Evolutionary conservation across 2,329 filamentous ascomycete genomes (phyloP).

Genomic region (Neonectria neomacrospora): DNA sequence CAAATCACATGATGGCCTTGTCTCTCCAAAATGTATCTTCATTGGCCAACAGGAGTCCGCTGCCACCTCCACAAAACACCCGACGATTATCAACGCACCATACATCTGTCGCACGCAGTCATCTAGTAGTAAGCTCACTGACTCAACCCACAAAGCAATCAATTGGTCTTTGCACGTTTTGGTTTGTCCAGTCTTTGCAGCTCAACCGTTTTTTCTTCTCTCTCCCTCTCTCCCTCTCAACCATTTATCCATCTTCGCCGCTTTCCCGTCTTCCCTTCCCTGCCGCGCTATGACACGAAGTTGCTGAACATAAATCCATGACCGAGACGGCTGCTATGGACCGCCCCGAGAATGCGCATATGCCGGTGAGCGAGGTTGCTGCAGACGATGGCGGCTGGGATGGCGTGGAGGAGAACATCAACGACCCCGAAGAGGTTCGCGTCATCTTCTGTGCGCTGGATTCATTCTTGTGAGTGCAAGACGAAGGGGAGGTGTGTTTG

Average conservation of each 20-base stretch:
- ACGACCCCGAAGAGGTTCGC: conserved; percentile 81
- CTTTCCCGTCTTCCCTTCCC: conserved; percentile 14
- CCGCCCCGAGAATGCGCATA: conserved; percentile 34
- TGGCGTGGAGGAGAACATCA: conserved; percentile 71
- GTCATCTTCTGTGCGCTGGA: conserved; percentile 86
- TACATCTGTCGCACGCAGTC: conserved; percentile 19
- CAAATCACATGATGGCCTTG: conserved; percentile 38
- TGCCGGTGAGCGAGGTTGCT: conserved; percentile 30
- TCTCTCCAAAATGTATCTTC: conserved; percentile 1
- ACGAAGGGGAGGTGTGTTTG: conserved; percentile 5
- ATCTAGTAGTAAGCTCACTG: conserved; percentile 21
- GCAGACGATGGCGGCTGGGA: conserved; percentile 62
- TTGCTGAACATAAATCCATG: conserved; percentile 8
- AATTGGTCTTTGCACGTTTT: not conserved
- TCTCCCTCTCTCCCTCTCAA: not conserved
- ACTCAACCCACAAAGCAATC: conserved; percentile 17
- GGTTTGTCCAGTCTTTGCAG: conserved; percentile 9
- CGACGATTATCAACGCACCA: conserved; percentile 26
- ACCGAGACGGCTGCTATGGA: conserved; percentile 32
- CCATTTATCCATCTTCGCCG: not conserved
- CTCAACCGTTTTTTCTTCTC: conserved; percentile 1
- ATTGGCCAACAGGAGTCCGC: conserved; percentile 21
- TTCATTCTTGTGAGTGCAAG: conserved; percentile 70
- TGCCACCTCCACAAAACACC: conserved; percentile 24
- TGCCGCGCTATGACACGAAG: conserved; percentile 25